Base-by-base conservation (phyloP, 768 basidiomycete species). In the Russula brevipes region DNA sequence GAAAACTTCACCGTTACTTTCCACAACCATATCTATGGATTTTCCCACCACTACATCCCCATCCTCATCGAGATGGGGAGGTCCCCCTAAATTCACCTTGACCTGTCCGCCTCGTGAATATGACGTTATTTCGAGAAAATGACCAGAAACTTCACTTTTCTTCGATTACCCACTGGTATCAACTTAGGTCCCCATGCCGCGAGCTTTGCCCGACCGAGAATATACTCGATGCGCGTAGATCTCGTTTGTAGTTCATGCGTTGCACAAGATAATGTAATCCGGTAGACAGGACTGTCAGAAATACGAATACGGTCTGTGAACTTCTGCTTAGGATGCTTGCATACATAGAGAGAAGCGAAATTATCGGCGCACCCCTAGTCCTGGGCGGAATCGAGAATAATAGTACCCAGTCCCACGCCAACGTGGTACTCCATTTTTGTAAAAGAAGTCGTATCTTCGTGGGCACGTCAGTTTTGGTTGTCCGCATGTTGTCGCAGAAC, bases 401-500 rank as follows among this genome's bases (percentile, higher is more conserved):
- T 98, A 98, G 76, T 98, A 98, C 49, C 93, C 91, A 38, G 91
- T 94, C 16, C 94, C 96, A 67, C 95, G 82, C 96, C 96, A 99
- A 72, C 82, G 90, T 0, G 96, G 96, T 4, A 99, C 94, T 24
- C 96, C 96, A 66, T 98, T 98, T 76, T 96, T 94, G 80, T 90
- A 91, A 82, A 98, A 99, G 74, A 91, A 91, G 73, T 92, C 89
- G 66, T 92, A 92, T 68, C 91, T 91, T 64, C 19, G 39, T 9
- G 17, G 31, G 41, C 36, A 42, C 35, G 47, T 61, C 64, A 53
- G 57, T 5, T 42, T 24, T 55, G 11, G 51, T 5, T 38, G 68
- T 66, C 17, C n/a, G 10, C 10, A 30, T 7, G 38, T 4, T 54
- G 42, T 60, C 42, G 31, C 10, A 8, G 17, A 36, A 57, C 16